Base-by-base conservation (phyloP, 2,329 filamentous ascomycete genomes). In the Septoria petroselini region DNA sequence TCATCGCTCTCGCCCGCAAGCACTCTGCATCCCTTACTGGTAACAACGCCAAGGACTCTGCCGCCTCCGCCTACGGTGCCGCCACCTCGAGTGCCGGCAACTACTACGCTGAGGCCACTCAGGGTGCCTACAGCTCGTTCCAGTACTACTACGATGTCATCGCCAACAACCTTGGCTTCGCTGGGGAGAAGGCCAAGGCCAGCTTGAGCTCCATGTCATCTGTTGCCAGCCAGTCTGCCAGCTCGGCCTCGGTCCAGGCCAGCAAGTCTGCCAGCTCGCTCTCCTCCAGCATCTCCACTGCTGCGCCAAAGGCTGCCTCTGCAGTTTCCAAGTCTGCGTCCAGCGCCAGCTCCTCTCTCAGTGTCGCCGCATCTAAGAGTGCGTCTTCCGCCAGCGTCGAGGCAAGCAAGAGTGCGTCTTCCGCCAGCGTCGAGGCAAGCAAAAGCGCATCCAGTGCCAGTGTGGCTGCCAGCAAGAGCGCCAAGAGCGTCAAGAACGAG, bases 1-100 rank as follows among this genome's bases (percentile, higher is more conserved):
- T 97, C 19, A 77, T 94, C 45, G 90, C 91, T 45, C 80, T 97
- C 55, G 85, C 91, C 57, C 89, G 91, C 67, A 94, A 93, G 77
- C 82, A 95, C 72, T 85, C 87, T 52, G 84, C 86, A 51, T 75
- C 83, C 51, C 75, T 91, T 38, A 74, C 84, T 14, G 83, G 53
- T 62, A 86, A 78, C 42, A 69, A 80, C 9, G 69, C 75, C 37
- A 53, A 54, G 44, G 37, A 34, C 45, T 55, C 52, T 42, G 69
- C 65, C 12, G 64, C 71, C 46, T 65, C 65, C 44, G 69, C 67
- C 38, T 70, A 68, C 50, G 72, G 72, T 57, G 73, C 73, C 47
- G 73, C 74, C 42, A 73, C 73, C 29, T 69, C 71, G 57, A 71
- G 66, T 51, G 88, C 85, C 41, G 83, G 84, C 50, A 91, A 93